A percentile compares a stretch with the other conserved stretches of the same genome.
Evolutionary conservation across 169 alveolate species (phyloP).

Genomic region (Plasmodium cynomolgi): DNA sequence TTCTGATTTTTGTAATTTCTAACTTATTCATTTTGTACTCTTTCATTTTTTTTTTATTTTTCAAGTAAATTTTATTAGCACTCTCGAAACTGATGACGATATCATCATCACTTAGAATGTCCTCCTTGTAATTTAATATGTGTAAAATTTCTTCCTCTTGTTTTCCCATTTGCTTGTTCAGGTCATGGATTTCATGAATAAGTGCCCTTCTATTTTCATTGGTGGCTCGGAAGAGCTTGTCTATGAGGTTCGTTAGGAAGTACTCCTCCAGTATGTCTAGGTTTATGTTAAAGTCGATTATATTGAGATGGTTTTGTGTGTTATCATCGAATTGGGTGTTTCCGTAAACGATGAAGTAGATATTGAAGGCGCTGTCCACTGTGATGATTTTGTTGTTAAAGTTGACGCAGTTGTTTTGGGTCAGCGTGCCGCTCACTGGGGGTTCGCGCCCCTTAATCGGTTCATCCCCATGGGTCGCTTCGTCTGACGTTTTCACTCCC

Average conservation of each 20-base stretch:
- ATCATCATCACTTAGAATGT: constrained; percentile 59
- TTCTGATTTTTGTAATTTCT: constrained; percentile 56
- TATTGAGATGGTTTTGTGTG: constrained; percentile 47
- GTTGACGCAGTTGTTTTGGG: constrained; percentile 36
- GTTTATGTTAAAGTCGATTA: constrained; percentile 52
- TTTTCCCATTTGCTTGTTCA: constrained; percentile 25
- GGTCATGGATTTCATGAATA: constrained; percentile 58
- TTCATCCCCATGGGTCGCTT: not conserved
- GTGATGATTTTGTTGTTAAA: constrained; percentile 66
- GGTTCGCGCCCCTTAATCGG: not conserved
- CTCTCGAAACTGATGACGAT: constrained; percentile 43
- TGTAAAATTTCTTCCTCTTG: constrained; percentile 63
- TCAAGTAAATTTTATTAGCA: constrained; percentile 36
- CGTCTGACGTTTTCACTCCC: not conserved
- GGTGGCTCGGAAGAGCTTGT: constrained; percentile 20
- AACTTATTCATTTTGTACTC: constrained; percentile 71
- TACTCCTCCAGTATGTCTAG: constrained; percentile 64
- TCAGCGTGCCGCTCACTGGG: not conserved
- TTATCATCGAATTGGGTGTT: constrained; percentile 32
- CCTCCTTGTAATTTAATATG: constrained; percentile 62
- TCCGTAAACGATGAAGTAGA: constrained; percentile 60
- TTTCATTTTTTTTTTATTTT: constrained; percentile 75
- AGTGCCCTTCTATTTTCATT: constrained; percentile 24
- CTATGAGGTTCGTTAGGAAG: constrained; percentile 41
- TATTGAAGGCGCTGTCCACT: constrained; percentile 14